phyloP scores from a whole-genome alignment of 2,329 filamentous ascomycete genomes.

The Harringtonia aguacate region DNA sequence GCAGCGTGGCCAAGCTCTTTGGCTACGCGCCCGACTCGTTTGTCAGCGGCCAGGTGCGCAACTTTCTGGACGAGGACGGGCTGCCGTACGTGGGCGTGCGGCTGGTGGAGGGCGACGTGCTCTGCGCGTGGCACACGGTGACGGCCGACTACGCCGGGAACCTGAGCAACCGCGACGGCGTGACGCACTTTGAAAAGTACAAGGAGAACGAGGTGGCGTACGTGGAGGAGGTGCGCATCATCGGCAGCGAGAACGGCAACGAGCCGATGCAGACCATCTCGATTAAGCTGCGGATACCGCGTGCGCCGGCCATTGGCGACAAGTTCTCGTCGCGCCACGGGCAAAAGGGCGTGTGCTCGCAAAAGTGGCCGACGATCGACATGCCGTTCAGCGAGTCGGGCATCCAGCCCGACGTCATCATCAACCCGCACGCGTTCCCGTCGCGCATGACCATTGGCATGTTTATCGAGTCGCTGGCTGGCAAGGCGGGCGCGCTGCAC shows the following conservation, averaged over 20 bases:
- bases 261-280: constrained; percentile 82
- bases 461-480: constrained; percentile 95
- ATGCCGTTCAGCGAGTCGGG: constrained; percentile 97
- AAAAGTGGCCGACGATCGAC: constrained; percentile 87
- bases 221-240: constrained; percentile 84
- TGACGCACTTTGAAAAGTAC: constrained; percentile 86
- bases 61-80: constrained; percentile 76
- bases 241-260: constrained; percentile 72
- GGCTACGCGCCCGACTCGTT: constrained; percentile 75
- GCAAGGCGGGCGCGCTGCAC: constrained; percentile 88
- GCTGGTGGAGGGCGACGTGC: constrained; percentile 68
- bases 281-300: constrained; percentile 85
- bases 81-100: constrained; percentile 70
- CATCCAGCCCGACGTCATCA: constrained; percentile 95
- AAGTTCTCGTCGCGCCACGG: constrained; percentile 98
- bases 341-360: constrained; percentile 93
- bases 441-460: constrained; percentile 99
- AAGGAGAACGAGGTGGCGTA: constrained; percentile 84
- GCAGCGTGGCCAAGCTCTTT: constrained; percentile 70
- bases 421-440: constrained; percentile 98
- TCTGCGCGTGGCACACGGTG: constrained; percentile 86
- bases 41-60: constrained; percentile 59
- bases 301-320: constrained; percentile 88
- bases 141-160: constrained; percentile 67
- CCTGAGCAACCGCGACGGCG: constrained; percentile 74